phyloP scores from a whole-genome alignment of 176 grass and related monocot species.

The Pontederia crassipes region DNA sequence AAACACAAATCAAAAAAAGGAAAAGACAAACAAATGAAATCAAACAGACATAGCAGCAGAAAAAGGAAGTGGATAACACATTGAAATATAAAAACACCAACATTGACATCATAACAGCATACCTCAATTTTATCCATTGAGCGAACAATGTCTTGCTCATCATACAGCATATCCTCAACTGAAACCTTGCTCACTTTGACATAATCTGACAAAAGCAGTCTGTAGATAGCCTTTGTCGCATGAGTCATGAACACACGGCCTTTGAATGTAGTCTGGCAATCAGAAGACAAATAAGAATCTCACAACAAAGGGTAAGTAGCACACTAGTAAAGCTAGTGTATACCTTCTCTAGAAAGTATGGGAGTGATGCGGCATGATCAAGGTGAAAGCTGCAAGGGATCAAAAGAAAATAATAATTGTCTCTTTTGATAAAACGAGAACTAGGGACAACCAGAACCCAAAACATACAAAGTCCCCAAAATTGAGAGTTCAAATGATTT shows the following conservation, averaged over 20 bases:
- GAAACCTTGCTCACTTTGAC: constrained; percentile 98
- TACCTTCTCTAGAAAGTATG: constrained; percentile 96
- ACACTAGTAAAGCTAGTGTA: not conserved
- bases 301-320: not conserved
- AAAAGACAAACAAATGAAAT: no score
- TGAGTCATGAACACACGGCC: constrained; percentile 95
- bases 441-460: not conserved
- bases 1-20: no score
- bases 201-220: constrained; percentile 66
- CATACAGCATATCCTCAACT: constrained; percentile 83
- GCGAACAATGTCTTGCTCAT: constrained; percentile 74
- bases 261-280: constrained; percentile 72
- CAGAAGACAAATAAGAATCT: constrained; percentile 1
- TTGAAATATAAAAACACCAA: not conserved
- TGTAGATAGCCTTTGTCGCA: constrained; percentile 92
- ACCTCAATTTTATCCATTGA: constrained; percentile 97
- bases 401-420: not conserved
- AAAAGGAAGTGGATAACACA: not conserved
- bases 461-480: no score
- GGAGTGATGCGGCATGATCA: constrained; percentile 91
- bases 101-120: not conserved
- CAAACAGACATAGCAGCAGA: not conserved
- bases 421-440: not conserved
- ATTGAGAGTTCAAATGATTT: no score
- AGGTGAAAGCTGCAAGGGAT: constrained; percentile 65